Base-by-base conservation (phyloP, 1,284 basidiomycete species). In the Ceratobasidium sp. region DNA sequence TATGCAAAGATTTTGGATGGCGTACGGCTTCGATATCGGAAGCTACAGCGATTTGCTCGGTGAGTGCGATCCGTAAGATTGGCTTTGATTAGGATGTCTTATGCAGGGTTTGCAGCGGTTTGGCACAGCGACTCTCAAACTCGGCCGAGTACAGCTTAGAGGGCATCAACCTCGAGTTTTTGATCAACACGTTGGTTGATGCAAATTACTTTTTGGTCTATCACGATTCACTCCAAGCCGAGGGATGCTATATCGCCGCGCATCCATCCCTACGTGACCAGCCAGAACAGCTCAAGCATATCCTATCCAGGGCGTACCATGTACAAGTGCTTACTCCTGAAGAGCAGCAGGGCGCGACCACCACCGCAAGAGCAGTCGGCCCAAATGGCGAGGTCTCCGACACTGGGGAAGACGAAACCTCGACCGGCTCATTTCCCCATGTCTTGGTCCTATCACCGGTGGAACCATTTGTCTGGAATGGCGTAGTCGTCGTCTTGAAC, bases 191-290 rank as follows among this genome's bases (percentile, higher is more conserved):
- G 12, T 83, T 99, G 17, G 88, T 94, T 42, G 87, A 91, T 50
- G 89, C 94, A 3, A 94, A 93, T 74, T 96, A 99, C 77, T 93
- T 97, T 79, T 87, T 99, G 69, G 93, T 99, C 42, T 97, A 97
- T 79, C 98, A 96, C 0, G 87, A 92, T 72, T 84, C 84, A 1
- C 91, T 92, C 76, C 96, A 98, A 77, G 89, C 92, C 75, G 90
- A 96, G 29, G 95, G 95, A 12, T 89, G 91, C n/a, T 99, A 99
- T 77, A 87, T 99, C 72, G 83, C 99, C 68, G 97, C 94, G 10
- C 90, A 94, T 38, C 87, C 84, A 1, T 86, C 86, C n/a, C 84
- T 99, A 29, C 89, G 88, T 74, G 89, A 95, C 64, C 87, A 89
- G n/a, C 90, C 93, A 0, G 89, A 92, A 15, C 81, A 87, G 52